Percentiles rank a stretch among this genome's conserved stretches.
Conservation (phyloP, 768 basidiomycete genomes). For the Hygrophorus pudorinus region DNA sequence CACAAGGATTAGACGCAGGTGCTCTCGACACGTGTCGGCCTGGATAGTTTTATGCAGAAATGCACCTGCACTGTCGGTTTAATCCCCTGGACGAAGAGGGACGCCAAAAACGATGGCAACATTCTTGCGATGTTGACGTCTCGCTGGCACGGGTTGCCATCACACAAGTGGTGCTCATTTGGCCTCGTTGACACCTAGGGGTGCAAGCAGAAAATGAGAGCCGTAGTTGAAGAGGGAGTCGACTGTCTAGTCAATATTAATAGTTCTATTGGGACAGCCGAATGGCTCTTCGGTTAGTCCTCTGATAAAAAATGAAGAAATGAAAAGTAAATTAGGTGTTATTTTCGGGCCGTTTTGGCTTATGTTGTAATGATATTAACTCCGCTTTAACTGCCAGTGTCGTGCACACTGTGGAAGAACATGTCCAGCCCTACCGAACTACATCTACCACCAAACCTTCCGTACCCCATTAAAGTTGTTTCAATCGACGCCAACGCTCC, state of each 20-base stretch:
- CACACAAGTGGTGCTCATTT: slow-evolving; percentile 46
- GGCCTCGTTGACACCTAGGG: slow-evolving; percentile 45
- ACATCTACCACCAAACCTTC: slow-evolving; percentile 64
- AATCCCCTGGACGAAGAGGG: slow-evolving; percentile 27
- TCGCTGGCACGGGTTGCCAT: slow-evolving; percentile 27
- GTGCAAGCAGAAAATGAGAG: slow-evolving; percentile 33
- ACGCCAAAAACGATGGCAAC: slow-evolving; percentile 25
- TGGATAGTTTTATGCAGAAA: slow-evolving; percentile 56
- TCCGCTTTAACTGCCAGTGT: too few relatives aligned
- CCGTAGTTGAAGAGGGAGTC: slow-evolving; percentile 41
- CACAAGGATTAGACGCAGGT: too few relatives aligned
- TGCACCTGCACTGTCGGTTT: slow-evolving; percentile 41
- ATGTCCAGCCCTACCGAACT: slow-evolving; percentile 66
- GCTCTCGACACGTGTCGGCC: slow-evolving; percentile 35
- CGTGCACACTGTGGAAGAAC: not conserved
- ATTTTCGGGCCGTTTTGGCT: not conserved
- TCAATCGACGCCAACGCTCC: slow-evolving; percentile 46
- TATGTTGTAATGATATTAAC: too few relatives aligned
- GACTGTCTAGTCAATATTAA: too few relatives aligned
- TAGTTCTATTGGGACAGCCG: too few relatives aligned
- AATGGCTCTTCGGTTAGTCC: too few relatives aligned
- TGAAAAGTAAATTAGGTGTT: too few relatives aligned
- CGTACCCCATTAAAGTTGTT: slow-evolving; percentile 79
- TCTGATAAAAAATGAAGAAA: too few relatives aligned
- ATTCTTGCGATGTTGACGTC: too few relatives aligned